Evolutionary conservation across 2,329 filamentous ascomycete species (phyloP), one percentile per base, ranked within the genome.

Genomic region (Apiospora marii): DNA sequence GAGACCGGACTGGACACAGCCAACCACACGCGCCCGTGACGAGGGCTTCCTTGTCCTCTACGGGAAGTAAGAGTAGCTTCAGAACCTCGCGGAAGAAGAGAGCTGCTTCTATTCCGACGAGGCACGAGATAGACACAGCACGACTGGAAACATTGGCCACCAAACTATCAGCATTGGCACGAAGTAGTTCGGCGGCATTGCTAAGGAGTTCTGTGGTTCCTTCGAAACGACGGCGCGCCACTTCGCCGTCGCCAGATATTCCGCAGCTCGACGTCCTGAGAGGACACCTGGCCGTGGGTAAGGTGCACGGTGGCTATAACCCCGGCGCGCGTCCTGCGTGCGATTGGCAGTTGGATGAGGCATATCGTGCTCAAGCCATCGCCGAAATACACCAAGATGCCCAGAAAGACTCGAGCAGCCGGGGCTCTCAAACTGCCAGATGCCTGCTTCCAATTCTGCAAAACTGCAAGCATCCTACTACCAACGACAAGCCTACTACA

Each of bases 401-500:
- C 46, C n/a, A 41, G 34, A 43, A 70, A 70, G 27, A 70, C 19
- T 58, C 48, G 14, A 44, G 27, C 68, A 70, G 30, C 68, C 68
- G 68, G 68, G 48, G 68, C 68, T 70, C 34, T 53, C 68, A 70
- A 58, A 70, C 68, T 49, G 68, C 68, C 30, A 51, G 49, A 70
- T 53, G 46, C 48, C 34, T 70, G 37, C 68, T 70, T 70, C 68
- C 68, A 51, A 58, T 70, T 27, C 37, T 70, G 43, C 68, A 68
- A 46, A 48, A 43, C 34, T 68, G 67, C 67, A 44, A 43, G 67
- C 67, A 46, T 19, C 67, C 67, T 48, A 68, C 37, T 51, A 51
- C 49, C 49, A n/a, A 51, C n/a, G 49, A 49, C 48, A 49, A 49
- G 48, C 58, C 27, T 34, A n/a, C 41, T 53, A 69, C 49, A 27